A percentile compares a stretch with the other conserved stretches of the same genome.
These are phyloP conservation scores for Sporothrix humicola DNA, from an alignment of 2,329 filamentous ascomycete species.

Conservation along the genomic window DNA sequence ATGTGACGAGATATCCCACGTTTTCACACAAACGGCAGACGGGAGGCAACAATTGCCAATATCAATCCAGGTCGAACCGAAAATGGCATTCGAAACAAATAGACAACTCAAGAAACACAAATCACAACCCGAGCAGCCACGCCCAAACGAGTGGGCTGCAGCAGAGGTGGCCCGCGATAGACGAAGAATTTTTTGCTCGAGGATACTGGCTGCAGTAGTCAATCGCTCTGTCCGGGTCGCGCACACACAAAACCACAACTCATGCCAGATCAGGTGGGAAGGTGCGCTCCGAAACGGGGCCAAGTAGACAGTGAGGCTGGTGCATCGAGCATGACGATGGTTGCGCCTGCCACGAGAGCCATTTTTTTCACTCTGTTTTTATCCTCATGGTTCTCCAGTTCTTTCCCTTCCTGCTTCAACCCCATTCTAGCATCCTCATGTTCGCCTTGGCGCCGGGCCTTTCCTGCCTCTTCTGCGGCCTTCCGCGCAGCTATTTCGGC, in stretches of 20 bases:
- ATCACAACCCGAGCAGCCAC: background rate
- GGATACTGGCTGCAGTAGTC: constrained; percentile 16
- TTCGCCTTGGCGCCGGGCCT: background rate
- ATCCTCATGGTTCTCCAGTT: background rate
- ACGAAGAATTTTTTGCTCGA: background rate
- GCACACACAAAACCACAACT: constrained; percentile 12
- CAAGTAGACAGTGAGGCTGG: background rate
- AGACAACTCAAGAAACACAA: background rate
- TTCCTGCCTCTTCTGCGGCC: constrained; percentile 30
- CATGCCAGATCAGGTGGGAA: constrained; percentile 1
- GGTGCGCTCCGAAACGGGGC: constrained; percentile 19
- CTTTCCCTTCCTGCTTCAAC: background rate
- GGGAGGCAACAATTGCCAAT: background rate
- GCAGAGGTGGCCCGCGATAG: constrained; percentile 15
- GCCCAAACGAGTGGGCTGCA: constrained; percentile 10
- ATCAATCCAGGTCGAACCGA: background rate
- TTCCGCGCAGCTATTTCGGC: constrained; percentile 16
- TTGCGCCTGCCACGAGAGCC: constrained; percentile 10
- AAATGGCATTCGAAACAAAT: no score
- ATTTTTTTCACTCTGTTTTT: background rate
- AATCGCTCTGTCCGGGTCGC: constrained; percentile 16
- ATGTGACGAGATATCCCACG: background rate
- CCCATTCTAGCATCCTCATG: background rate
- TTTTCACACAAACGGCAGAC: background rate
- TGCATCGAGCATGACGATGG: constrained; percentile 22